Evolutionary conservation across 192 early-diverging fungal genomes (phyloP).

Genomic region (Gigaspora rosea): DNA sequence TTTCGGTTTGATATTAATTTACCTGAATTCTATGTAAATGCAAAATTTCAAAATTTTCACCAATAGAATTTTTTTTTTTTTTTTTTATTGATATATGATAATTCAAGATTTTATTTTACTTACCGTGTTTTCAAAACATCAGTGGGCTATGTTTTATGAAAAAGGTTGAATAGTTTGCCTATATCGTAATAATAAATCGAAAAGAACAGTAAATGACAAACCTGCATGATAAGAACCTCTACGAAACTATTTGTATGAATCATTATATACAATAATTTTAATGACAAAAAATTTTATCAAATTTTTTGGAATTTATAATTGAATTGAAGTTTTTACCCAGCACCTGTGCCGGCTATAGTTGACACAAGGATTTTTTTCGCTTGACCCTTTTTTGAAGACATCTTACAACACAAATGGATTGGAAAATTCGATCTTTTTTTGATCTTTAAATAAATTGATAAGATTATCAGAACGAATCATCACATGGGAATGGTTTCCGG

Average conservation of each 20-base stretch:
- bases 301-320: background rate
- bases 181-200: background rate
- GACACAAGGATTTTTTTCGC: constrained; percentile 34
- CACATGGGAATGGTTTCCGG: no score
- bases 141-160: constrained; percentile 36
- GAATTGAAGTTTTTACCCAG: constrained; percentile 28
- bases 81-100: background rate
- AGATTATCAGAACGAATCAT: no score
- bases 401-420: background rate
- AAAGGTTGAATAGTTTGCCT: background rate
- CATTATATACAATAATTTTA: background rate
- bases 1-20: no score
- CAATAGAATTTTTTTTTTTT: background rate
- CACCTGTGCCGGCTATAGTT: constrained; percentile 46
- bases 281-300: background rate
- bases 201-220: background rate
- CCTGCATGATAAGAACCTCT: constrained; percentile 48
- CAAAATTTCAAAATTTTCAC: background rate
- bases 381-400: background rate
- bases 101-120: background rate
- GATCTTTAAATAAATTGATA: background rate
- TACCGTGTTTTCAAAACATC: constrained; percentile 46
- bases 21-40: no score
- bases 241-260: constrained; percentile 7
- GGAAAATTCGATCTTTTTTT: background rate